These are phyloP conservation scores for Synchytrium microbalum DNA, from an alignment of 371 early-diverging fungal species.

Conservation along the genomic window DNA sequence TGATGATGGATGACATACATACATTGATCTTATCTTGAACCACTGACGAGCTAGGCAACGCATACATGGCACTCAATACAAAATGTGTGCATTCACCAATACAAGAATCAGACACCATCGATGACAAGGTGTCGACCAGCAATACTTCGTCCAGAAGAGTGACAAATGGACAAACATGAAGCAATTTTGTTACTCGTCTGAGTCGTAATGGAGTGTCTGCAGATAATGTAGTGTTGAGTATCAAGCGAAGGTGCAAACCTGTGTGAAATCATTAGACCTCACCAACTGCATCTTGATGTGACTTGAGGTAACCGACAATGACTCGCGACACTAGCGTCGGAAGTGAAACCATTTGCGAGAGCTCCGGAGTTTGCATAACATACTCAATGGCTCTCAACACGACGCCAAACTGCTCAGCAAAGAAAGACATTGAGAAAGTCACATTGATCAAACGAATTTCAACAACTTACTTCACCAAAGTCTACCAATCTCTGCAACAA, in stretches of 20 bases:
- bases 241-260: not conserved
- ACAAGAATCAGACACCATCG: not conserved
- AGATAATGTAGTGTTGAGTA: too few relatives aligned
- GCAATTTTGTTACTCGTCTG: not conserved
- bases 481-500: constrained; percentile 32
- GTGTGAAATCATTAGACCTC: not conserved
- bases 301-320: not conserved
- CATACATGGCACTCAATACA: not conserved
- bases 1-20: too few relatives aligned
- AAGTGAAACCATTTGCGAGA: constrained; percentile 17
- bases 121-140: not conserved
- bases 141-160: not conserved
- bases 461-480: constrained; percentile 13
- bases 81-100: not conserved
- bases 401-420: constrained; percentile 11
- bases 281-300: not conserved
- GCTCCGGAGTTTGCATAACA: constrained; percentile 14
- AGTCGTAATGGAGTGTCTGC: not conserved
- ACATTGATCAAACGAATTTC: constrained; percentile 5
- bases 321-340: constrained; percentile 8
- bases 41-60: not conserved
- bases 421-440: not conserved
- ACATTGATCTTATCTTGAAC: not conserved
- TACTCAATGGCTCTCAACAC: constrained; percentile 21
- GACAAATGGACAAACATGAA: not conserved